Conservation (phyloP, 2,329 filamentous ascomycete genomes). For the Aspergillus fructus region DNA sequence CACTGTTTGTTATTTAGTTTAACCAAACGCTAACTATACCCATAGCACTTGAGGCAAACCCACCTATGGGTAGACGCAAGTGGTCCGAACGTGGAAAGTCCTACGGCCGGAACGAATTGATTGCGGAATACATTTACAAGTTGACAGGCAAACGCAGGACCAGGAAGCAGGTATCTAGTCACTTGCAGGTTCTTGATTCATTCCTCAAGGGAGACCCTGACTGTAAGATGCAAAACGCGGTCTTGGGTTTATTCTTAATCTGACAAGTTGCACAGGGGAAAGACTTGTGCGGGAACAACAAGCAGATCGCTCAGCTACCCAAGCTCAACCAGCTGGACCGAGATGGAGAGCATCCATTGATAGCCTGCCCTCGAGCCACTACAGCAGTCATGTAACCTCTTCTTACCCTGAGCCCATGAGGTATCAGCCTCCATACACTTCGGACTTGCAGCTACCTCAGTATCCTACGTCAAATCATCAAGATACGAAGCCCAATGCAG, state of each 20-base stretch:
- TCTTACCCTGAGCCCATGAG: constrained; percentile 34
- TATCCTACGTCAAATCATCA: constrained; percentile 36
- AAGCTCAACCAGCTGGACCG: constrained; percentile 31
- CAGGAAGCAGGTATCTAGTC: constrained; percentile 64
- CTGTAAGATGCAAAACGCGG: constrained; percentile 40
- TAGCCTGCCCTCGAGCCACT: constrained; percentile 30
- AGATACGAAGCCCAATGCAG: constrained; percentile 27
- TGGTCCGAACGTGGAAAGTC: constrained; percentile 52
- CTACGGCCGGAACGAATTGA: constrained; percentile 62
- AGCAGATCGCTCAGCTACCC: constrained; percentile 33
- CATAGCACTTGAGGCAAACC: constrained; percentile 54
- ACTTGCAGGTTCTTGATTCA: constrained; percentile 62
- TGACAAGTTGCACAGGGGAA: constrained; percentile 30
- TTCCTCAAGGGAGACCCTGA: constrained; percentile 54
- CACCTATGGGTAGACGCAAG: constrained; percentile 60
- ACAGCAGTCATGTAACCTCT: constrained; percentile 25
- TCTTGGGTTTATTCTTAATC: constrained; percentile 3
- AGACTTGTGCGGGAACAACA: constrained; percentile 39
- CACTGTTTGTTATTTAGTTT: background rate
- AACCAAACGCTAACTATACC: constrained; percentile 15
- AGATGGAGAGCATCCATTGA: constrained; percentile 36
- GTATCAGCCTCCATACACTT: constrained; percentile 32
- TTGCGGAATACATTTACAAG: constrained; percentile 57
- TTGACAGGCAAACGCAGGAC: constrained; percentile 53
- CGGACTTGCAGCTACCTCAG: constrained; percentile 35